These are phyloP conservation scores for Acacia acuminata DNA, from an alignment of 306 rosid genomes.

Conservation along the genomic window DNA sequence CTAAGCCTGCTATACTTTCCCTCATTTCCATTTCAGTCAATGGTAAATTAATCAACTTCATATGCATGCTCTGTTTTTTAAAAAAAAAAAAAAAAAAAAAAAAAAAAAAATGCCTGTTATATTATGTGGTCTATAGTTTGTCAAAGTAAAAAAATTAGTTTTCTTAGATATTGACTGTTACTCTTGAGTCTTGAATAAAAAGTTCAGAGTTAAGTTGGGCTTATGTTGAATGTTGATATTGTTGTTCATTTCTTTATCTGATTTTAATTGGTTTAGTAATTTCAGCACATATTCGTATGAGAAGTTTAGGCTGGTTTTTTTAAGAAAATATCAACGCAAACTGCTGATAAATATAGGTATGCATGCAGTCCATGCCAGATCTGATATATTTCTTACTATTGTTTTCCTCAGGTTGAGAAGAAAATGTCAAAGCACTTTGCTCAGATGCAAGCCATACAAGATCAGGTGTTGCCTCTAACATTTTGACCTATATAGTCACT, in stretches of 20 bases:
- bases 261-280: constrained; percentile 23
- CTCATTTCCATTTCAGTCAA: neutral
- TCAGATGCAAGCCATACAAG: constrained; percentile 77
- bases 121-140: neutral
- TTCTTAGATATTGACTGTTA: neutral
- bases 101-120: neutral
- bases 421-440: constrained; percentile 71
- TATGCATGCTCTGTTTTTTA: neutral
- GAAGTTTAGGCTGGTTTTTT: neutral
- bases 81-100: too few species aligned
- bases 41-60: neutral
- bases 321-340: neutral
- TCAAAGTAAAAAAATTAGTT: neutral
- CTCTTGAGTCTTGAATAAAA: neutral
- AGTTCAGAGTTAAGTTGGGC: neutral
- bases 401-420: constrained; percentile 59
- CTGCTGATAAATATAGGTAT: neutral
- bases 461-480: constrained; percentile 57
- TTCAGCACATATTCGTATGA: neutral
- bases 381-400: constrained; percentile 10
- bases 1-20: neutral
- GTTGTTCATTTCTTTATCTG: neutral
- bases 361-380: neutral
- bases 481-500: neutral
- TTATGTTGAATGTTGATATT: neutral